Evolutionary conservation across 169 alveolate genomes (phyloP).

Genomic region (Plasmodium sp.): DNA sequence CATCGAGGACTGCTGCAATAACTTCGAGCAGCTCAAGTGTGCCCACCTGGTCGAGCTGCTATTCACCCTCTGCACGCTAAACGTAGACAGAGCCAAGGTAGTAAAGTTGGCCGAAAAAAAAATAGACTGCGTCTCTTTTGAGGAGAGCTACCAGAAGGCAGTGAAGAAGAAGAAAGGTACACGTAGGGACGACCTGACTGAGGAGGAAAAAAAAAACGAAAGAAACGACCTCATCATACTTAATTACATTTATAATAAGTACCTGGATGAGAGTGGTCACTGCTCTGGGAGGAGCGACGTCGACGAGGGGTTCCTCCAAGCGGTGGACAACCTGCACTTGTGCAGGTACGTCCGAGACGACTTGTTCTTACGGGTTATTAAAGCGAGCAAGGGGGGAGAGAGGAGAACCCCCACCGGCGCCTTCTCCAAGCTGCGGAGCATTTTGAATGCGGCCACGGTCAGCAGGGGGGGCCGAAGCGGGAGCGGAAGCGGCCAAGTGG

Average conservation of each 20-base stretch:
- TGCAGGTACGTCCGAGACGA: constrained; percentile 40
- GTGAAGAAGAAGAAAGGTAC: neutral
- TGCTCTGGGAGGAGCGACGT: neutral
- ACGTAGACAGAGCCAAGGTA: constrained; percentile 26
- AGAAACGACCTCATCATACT: constrained; percentile 32
- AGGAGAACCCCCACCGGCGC: neutral
- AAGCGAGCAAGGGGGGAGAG: neutral
- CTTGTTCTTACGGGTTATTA: constrained; percentile 11
- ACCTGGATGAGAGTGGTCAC: neutral
- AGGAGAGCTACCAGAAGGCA: constrained; percentile 9
- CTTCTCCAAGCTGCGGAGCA: neutral
- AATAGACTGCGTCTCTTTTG: neutral
- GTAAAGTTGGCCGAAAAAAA: constrained; percentile 30
- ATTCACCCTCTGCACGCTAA: constrained; percentile 31
- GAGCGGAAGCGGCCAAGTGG: neutral
- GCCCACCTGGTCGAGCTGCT: constrained; percentile 15
- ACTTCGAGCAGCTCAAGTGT: constrained; percentile 15
- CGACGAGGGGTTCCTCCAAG: neutral
- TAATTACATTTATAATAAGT: constrained; percentile 44
- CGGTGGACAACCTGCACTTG: constrained; percentile 18
- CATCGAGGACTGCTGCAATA: constrained; percentile 69
- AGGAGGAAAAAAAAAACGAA: constrained; percentile 7
- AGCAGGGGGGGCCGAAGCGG: too few relatives aligned
- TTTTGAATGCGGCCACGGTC: neutral
- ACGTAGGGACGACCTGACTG: neutral